These are phyloP conservation scores for Rhodocollybia butyracea DNA, from an alignment of 768 basidiomycete species.

Conservation along the genomic window DNA sequence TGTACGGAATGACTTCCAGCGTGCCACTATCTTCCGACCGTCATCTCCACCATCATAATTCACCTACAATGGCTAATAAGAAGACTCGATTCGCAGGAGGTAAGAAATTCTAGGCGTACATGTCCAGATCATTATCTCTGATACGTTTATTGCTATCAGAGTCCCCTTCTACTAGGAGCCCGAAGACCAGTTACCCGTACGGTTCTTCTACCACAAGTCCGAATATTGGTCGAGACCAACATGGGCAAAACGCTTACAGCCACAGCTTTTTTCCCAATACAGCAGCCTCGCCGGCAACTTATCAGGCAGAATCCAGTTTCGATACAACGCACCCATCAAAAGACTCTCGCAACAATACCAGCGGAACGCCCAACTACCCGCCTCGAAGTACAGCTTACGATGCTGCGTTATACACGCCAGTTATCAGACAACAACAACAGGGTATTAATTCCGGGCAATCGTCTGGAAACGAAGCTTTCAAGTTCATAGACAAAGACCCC, in stretches of 20 bases:
- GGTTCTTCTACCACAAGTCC: conserved; percentile 12
- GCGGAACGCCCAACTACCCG: not conserved
- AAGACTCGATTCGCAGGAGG: conserved; percentile 17
- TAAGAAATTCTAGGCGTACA: too few species aligned
- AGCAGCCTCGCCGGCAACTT: conserved; percentile 12
- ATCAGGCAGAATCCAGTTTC: conserved; percentile 19
- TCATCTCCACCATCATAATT: conserved; percentile 11
- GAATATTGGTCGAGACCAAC: not conserved
- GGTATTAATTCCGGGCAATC: not conserved
- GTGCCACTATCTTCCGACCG: conserved; percentile 19
- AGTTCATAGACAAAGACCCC: conserved; percentile 1
- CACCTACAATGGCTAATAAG: conserved; percentile 19
- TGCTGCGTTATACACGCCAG: not conserved
- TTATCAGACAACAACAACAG: conserved; percentile 1
- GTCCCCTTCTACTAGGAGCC: conserved; percentile 10
- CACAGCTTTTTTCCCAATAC: conserved; percentile 22
- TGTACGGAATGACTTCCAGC: not conserved
- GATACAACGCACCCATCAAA: conserved; percentile 26
- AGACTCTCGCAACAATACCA: conserved; percentile 2
- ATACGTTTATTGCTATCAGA: conserved; percentile 26
- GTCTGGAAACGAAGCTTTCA: not conserved
- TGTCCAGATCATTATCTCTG: too few species aligned
- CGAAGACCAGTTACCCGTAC: conserved; percentile 11
- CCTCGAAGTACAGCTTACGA: conserved; percentile 8
- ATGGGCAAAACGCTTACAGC: conserved; percentile 14